Base-by-base conservation (phyloP, 768 basidiomycete genomes). In the Russula emetica region DNA sequence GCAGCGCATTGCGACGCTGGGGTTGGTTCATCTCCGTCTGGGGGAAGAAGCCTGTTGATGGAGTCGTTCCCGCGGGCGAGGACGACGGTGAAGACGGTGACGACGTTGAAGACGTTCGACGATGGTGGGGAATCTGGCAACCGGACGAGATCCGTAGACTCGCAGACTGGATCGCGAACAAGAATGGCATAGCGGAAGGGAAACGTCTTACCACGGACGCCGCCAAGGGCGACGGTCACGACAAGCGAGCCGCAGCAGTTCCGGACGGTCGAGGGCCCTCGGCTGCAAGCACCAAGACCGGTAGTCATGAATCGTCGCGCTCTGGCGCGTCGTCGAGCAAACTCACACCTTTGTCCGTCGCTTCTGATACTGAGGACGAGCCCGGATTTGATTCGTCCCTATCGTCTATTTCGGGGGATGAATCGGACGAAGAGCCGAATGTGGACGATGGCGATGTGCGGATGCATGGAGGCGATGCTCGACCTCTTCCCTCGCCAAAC, bases 41-140 rank as follows among this genome's bases (percentile, higher is more conserved):
- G 82, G 90, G 90, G 1, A 82, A 74, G 73, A 80, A 75, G 64
- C 83, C 85, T 0, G 66, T 24, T 1, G 63, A 65, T 18, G 62
- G 38, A 16, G 30, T 67, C 54, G 11, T 55, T 14, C 63, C 62
- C 18, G 24, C 11, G 4, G 64, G 67, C 6, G 71, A 70, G 20
- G 71, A 71, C 2, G 76, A 74, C 11, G 26, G 28, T 2, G 49
- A 50, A 3, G 47, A 53, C 9, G 53, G 36, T 11, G 71, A 72
- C 3, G 70, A 72, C 6, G 72, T 71, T 13, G 74, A 76, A 0
- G 76, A 75, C 5, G 79, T 76, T 3, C 81, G 85, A 58, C 76
- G 75, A n/a, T 92, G 90, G 90, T 91, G 89, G 87, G 87, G 80
- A 14, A 85, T 92, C 74, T 82, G 79, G 76, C 78, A 87, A 10